Evolutionary conservation across 1,284 basidiomycete species (phyloP), one percentile per base, ranked within the genome.

Genomic region (Boletus chippewaensis): DNA sequence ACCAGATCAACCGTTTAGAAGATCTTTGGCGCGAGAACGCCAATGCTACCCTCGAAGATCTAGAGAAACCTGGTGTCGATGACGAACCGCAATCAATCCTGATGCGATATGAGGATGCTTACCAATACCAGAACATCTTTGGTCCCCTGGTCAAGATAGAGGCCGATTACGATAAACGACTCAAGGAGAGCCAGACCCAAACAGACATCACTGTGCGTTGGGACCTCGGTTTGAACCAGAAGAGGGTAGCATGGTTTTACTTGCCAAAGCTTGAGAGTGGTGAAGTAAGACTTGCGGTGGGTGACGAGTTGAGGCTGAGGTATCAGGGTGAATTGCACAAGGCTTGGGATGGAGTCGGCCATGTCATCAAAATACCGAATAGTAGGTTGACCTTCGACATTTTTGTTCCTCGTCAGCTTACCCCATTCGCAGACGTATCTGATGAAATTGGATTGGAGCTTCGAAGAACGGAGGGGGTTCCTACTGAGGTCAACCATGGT

Each of bases 301-400:
- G 96, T 26, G 96, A 99, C 66, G 96, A 99, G 68, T 72, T 99
- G 56, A 78, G 94, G 59, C 69, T 99, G 62, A 83, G 89, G 61
- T 98, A 98, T 66, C 76, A 83, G 31, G 96, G 95, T 9, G 88
- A 93, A 62, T 60, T 95, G 64, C 84, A 92, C 62, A 92, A 92
- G 68, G 76, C 82, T 60, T 99, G 96, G 96, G 95, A 99, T 63
- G 95, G 95, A 1, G 87, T 95, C 18, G 95, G 96, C 0, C 94
- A 97, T 71, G 96, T 99, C 57, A 87, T 98, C 75, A 99, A 99
- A 76, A 93, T 98, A 51, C 95, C 95, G n/a, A 98, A 99, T 72
- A 98, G 94, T 96, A 62, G 61, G 80, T 70, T 32, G 28, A 29
- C 16, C 51, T 26, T 43, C 12, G 15, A 20, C 51, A 20, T 16